Conservation (phyloP, 306 rosid species). For the Carpinus viminea region DNA sequence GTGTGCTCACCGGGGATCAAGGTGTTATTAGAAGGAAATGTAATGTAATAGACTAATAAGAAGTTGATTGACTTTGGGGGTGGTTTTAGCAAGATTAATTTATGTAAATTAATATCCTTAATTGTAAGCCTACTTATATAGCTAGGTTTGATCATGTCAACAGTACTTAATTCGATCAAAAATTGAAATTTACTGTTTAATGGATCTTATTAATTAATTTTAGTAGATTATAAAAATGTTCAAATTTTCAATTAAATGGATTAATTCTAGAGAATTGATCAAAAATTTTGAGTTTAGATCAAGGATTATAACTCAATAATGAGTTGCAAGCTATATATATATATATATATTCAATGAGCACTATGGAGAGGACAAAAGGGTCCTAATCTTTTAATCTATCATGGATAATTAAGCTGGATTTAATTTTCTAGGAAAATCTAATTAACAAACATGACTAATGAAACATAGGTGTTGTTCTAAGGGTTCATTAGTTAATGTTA, state of each 20-base stretch:
- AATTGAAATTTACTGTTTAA: background rate
- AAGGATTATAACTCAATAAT: background rate
- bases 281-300: background rate
- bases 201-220: background rate
- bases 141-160: background rate
- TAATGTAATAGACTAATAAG: slow-evolving; percentile 12
- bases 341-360: background rate
- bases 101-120: background rate
- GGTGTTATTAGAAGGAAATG: slow-evolving; percentile 33
- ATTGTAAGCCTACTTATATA: background rate
- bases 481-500: no score
- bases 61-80: background rate
- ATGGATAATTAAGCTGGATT: background rate
- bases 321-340: background rate
- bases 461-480: background rate
- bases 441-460: background rate
- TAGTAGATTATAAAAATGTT: background rate
- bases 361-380: background rate
- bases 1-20: slow-evolving; percentile 29
- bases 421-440: background rate
- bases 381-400: background rate
- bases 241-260: background rate
- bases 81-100: background rate
- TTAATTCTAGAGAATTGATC: background rate
- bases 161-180: background rate